Conservation (phyloP, 2,329 filamentous ascomycete genomes). For the Bipolaris oryzae region DNA sequence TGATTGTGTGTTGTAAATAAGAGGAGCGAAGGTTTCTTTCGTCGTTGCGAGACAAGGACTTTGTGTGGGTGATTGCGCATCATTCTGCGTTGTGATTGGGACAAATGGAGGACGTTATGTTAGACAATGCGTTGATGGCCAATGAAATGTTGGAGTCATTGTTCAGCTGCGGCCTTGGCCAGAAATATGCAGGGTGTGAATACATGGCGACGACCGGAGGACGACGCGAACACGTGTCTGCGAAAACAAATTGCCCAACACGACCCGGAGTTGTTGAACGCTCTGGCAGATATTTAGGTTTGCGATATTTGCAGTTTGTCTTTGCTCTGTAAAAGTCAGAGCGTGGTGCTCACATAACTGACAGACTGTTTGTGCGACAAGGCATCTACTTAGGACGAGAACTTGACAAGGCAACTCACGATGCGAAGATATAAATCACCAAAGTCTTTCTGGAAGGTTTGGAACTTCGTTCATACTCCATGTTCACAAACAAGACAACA, state of each 20-base stretch:
- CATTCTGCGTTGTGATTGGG: neutral
- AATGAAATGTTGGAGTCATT: neutral
- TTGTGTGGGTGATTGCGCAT: neutral
- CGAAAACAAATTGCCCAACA: too few species aligned
- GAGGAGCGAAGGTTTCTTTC: neutral
- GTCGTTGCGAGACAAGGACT: neutral
- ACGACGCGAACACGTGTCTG: too few species aligned
- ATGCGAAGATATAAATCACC: neutral
- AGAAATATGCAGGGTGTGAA: neutral
- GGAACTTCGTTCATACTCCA: too few species aligned
- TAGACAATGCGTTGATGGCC: neutral
- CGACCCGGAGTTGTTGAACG: too few species aligned
- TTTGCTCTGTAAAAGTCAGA: neutral
- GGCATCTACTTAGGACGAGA: neutral
- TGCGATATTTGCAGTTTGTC: neutral
- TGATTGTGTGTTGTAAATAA: neutral
- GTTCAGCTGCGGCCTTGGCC: neutral
- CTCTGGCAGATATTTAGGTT: too few species aligned
- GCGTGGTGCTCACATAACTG: neutral
- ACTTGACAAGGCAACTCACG: neutral
- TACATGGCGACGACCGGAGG: too few species aligned
- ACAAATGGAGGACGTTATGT: neutral
- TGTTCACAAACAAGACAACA: neutral
- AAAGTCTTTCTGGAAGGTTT: neutral
- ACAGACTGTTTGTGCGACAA: neutral